Conservation (phyloP, 257 asterid genomes). For the Henckelia pumila region DNA sequence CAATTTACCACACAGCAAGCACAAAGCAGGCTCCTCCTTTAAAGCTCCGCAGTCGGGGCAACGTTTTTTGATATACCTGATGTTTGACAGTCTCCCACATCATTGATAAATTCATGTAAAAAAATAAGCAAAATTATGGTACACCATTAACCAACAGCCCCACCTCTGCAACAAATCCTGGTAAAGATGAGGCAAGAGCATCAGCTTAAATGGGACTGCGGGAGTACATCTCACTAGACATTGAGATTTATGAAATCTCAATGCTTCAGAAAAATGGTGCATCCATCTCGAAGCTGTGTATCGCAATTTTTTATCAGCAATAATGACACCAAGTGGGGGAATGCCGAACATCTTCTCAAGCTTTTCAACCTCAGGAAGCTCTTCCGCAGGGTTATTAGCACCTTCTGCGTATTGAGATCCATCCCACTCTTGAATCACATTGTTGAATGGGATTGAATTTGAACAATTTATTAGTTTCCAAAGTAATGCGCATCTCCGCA, state of each 20-base stretch:
- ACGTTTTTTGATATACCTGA: constrained; percentile 76
- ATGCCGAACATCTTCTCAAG: constrained; percentile 75
- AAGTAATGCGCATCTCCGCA: constrained; percentile 86
- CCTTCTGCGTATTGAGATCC: constrained; percentile 39
- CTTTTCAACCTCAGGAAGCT: constrained; percentile 59
- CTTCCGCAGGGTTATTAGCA: constrained; percentile 35
- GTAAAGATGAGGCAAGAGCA: constrained; percentile 75
- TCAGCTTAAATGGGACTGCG: constrained; percentile 77
- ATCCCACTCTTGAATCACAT: constrained; percentile 41
- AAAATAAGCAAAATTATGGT: neutral
- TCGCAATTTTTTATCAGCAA: constrained; percentile 54
- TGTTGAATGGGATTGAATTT: constrained; percentile 49
- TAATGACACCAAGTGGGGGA: constrained; percentile 58
- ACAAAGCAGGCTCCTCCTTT: constrained; percentile 80
- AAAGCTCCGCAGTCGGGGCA: constrained; percentile 75
- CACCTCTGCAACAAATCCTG: constrained; percentile 97
- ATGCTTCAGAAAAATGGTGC: constrained; percentile 48
- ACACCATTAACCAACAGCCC: constrained; percentile 17
- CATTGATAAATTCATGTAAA: constrained; percentile 19
- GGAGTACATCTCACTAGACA: constrained; percentile 57
- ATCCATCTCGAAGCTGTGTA: constrained; percentile 61
- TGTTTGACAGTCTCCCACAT: constrained; percentile 22
- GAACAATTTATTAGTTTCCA: constrained; percentile 79
- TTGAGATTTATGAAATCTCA: constrained; percentile 39
- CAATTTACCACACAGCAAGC: constrained; percentile 87